phyloP scores from a whole-genome alignment of 208 protist species.

The Trichomonas tenax region DNA sequence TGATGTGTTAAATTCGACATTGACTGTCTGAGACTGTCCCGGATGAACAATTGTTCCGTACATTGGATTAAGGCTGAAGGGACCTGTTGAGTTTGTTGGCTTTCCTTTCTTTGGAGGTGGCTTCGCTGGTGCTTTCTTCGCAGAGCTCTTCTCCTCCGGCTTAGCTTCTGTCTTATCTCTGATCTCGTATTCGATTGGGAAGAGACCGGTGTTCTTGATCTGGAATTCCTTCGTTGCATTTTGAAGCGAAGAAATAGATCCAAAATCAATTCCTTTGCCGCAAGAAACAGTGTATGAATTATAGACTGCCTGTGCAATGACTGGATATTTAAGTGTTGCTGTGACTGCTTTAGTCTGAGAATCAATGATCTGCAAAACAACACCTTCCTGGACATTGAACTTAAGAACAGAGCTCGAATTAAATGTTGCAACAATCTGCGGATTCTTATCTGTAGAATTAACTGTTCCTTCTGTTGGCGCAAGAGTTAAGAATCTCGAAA shows the following conservation, averaged over 20 bases:
- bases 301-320: not conserved
- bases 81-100: no score
- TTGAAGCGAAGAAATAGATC: not conserved
- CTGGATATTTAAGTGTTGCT: not conserved
- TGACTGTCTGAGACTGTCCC: not conserved
- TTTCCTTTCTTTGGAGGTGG: not conserved
- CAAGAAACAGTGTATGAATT: not conserved
- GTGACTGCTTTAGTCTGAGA: not conserved
- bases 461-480: not conserved
- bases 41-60: not conserved
- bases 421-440: not conserved
- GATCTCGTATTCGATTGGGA: not conserved
- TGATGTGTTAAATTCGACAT: not conserved
- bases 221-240: not conserved
- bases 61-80: not conserved
- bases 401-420: not conserved
- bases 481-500: not conserved
- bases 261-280: not conserved
- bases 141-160: not conserved
- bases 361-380: not conserved
- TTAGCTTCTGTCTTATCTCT: not conserved
- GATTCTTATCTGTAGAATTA: not conserved
- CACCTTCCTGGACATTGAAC: not conserved
- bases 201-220: not conserved
- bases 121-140: not conserved